Conservation (phyloP, 441 rosid genomes). For the Arabidopsis hybrid region DNA sequence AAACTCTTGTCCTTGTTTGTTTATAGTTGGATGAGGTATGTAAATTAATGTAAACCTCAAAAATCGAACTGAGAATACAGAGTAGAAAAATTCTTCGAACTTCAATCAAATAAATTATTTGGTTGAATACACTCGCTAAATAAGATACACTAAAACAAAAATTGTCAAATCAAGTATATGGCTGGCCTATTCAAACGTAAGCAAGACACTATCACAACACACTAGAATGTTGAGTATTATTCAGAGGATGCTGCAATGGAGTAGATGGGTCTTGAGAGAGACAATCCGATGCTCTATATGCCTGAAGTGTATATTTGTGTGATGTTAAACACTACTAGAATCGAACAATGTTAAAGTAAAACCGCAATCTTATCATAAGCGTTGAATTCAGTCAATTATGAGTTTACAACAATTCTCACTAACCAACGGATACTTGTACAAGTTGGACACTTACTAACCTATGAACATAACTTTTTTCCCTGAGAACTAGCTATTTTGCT, state of each 20-base stretch:
- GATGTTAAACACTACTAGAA: conserved; percentile 8
- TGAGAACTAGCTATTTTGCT: conserved; percentile 15
- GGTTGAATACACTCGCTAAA: no score
- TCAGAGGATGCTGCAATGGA: conserved; percentile 16
- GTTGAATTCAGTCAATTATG: not conserved
- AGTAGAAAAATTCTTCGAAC: no score
- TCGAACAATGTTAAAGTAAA: not conserved
- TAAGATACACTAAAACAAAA: no score
- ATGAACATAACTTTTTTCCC: conserved; percentile 15
- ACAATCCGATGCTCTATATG: conserved; percentile 26
- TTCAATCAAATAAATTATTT: no score
- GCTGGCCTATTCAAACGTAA: no score
- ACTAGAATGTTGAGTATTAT: conserved; percentile 31
- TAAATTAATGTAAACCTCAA: no score
- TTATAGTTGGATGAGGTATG: no score
- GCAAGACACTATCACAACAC: not conserved
- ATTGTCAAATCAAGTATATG: no score
- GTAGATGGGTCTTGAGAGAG: conserved; percentile 20
- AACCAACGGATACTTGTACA: not conserved
- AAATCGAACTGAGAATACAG: not conserved
- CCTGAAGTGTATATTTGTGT: conserved; percentile 25
- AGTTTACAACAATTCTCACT: conserved; percentile 1
- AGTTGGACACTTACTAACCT: conserved; percentile 2
- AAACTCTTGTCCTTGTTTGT: no score
- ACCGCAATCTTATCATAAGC: not conserved